Conservation (phyloP, 495 filamentous ascomycete genomes). For the Aspergillus incahuasiensis region DNA sequence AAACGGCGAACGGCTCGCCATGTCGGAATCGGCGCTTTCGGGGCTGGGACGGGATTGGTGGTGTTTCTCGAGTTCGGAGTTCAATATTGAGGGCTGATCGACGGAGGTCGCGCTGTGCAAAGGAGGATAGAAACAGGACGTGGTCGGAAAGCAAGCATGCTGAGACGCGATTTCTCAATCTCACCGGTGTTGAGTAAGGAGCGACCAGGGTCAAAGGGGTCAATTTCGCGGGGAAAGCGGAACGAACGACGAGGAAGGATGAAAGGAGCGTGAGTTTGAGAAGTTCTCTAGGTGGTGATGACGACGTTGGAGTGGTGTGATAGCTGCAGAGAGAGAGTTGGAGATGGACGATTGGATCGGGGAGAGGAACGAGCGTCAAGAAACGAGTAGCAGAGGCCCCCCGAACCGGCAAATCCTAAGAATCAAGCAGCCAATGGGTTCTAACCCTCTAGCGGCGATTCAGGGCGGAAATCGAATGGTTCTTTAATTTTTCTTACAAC, state of each 20-base stretch:
- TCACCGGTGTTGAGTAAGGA: constrained; percentile 8
- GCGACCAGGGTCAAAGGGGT: background rate
- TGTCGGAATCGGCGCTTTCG: constrained; percentile 42
- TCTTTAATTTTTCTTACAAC: constrained; percentile 1
- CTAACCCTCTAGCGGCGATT: background rate
- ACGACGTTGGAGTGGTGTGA: background rate
- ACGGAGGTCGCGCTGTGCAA: constrained; percentile 21
- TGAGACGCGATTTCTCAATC: constrained; percentile 25
- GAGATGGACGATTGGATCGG: constrained; percentile 12
- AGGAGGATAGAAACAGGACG: constrained; percentile 14
- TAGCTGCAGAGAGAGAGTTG: constrained; percentile 2
- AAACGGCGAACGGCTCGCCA: constrained; percentile 33
- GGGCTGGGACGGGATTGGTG: background rate
- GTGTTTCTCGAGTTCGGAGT: background rate
- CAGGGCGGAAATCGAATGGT: background rate
- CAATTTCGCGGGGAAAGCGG: background rate
- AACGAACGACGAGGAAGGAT: background rate
- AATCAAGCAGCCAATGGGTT: constrained; percentile 5
- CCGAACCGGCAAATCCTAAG: background rate
- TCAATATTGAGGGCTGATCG: constrained; percentile 14
- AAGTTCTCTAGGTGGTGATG: background rate
- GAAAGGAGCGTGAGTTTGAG: background rate
- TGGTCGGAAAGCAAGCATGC: constrained; percentile 27
- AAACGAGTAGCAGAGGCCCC: constrained; percentile 6
- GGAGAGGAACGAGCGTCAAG: constrained; percentile 15